Conservation (phyloP, 345 rosid species). For the Dipteronia dyeriana region DNA sequence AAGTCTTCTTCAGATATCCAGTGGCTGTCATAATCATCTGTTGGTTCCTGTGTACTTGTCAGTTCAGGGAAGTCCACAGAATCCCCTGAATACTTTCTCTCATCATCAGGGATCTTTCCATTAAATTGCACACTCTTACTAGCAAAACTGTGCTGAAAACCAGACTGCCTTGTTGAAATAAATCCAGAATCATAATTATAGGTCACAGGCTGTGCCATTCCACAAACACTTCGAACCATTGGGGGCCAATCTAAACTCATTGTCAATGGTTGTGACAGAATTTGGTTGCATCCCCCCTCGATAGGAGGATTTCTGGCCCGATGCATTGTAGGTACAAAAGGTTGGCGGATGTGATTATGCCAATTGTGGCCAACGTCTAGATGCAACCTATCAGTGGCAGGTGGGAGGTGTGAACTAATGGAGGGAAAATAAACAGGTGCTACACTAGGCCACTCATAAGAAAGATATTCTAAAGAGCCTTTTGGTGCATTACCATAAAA, state of each 20-base stretch:
- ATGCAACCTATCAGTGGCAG: constrained; percentile 93
- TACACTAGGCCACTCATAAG: constrained; percentile 88
- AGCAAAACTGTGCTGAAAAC: constrained; percentile 53
- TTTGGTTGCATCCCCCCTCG: constrained; percentile 65
- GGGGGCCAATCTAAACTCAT: constrained; percentile 99
- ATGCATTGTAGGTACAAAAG: constrained; percentile 70
- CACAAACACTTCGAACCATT: constrained; percentile 73
- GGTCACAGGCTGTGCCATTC: constrained; percentile 62
- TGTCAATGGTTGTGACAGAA: constrained; percentile 69
- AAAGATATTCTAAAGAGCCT: constrained; percentile 54
- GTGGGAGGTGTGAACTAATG: constrained; percentile 69
- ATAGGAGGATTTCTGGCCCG: constrained; percentile 70
- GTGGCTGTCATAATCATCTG: constrained; percentile 76
- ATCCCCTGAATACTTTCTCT: constrained; percentile 56
- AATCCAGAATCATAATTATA: constrained; percentile 78
- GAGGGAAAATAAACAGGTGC: constrained; percentile 75
- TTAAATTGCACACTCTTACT: constrained; percentile 43
- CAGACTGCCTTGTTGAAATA: constrained; percentile 50
- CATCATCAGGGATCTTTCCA: constrained; percentile 40
- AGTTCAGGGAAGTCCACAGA: constrained; percentile 67
- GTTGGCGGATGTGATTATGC: constrained; percentile 73
- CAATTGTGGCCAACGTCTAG: constrained; percentile 89
- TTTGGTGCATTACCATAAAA: constrained; percentile 34
- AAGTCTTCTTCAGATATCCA: constrained; percentile 93
- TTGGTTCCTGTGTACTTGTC: constrained; percentile 47